phyloP scores from a whole-genome alignment of 495 filamentous ascomycete species.

The Penicillium ucsense region DNA sequence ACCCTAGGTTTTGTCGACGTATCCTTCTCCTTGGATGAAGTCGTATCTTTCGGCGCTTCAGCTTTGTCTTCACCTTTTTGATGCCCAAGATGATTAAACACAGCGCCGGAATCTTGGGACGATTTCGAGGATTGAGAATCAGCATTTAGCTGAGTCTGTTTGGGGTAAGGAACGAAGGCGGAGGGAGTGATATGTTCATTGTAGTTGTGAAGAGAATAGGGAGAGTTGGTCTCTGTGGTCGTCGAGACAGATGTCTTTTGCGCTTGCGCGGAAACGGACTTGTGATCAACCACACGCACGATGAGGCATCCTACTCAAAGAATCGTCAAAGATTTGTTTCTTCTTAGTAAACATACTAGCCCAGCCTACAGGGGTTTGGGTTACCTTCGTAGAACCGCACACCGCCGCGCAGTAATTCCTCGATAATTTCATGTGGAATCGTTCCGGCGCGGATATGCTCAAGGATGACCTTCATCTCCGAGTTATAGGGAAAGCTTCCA shows the following conservation, averaged over 20 bases:
- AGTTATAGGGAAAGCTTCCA: constrained; percentile 81
- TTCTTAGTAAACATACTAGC: background rate
- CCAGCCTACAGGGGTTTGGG: background rate
- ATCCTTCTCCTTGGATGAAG: constrained; percentile 40
- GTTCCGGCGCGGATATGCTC: constrained; percentile 61
- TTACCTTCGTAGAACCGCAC: constrained; percentile 87
- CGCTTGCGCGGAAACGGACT: constrained; percentile 49
- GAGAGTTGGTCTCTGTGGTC: constrained; percentile 52
- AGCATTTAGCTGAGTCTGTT: constrained; percentile 41
- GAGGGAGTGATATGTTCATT: constrained; percentile 83
- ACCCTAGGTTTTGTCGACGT: constrained; percentile 48
- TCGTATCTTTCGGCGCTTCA: constrained; percentile 38
- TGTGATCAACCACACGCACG: constrained; percentile 81
- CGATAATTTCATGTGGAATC: constrained; percentile 65
- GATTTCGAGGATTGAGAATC: constrained; percentile 29
- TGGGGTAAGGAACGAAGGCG: constrained; percentile 70
- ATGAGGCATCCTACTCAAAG: constrained; percentile 65
- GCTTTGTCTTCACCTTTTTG: constrained; percentile 18
- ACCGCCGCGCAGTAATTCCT: constrained; percentile 52
- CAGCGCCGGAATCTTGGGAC: constrained; percentile 3
- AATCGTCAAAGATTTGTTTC: background rate
- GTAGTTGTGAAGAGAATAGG: constrained; percentile 85
- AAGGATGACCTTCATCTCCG: constrained; percentile 77
- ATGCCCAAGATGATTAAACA: constrained; percentile 12
- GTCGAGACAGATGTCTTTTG: constrained; percentile 39